Base-by-base conservation (phyloP, 352 stramenopile species). In the Phytophthora sp. region DNA sequence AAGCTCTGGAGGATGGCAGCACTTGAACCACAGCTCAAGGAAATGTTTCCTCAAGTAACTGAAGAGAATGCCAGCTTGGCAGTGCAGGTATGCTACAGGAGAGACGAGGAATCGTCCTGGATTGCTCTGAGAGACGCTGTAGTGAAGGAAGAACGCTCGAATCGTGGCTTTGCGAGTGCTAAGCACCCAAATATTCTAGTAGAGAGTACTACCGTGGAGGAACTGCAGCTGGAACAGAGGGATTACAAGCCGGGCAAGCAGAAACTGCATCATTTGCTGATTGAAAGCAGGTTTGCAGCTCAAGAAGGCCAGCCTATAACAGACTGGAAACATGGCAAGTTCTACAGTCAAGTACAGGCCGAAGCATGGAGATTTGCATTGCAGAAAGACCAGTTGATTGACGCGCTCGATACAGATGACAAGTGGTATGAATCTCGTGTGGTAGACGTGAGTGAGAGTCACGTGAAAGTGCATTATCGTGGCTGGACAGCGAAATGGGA, bases 401-500 rank as follows among this genome's bases (percentile, higher is more conserved):
- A 96, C 20, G 88, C 84, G 0, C 33, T 76, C n/a, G 88, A 96
- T 63, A 91, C 81, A 5, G 75, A 90, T 50, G 79, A 84, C 7
- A 91, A 93, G 45, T 96, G 88, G 88, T 90, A 90, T 35, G 87
- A 95, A 39, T 89, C 84, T 16, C 72, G 80, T 6, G 64, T 94
- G 16, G 61, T 93, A 2, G 75, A 69, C 1, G n/a, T 84, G 26
- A 60, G 73, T 2, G 38, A 69, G 1, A 69, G 26, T 5, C 67
- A 86, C 3, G 76, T 99, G 29, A 78, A 95, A 29, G 89, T 99
- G 29, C 96, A 99, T 70, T 99, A 98, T 69, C 98, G 98, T 55
- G 97, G 97, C 7, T 99, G 97, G 97, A 97, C 97, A 3, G 61
- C 86, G 11, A 94, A 97, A 59, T 99, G 97, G 97, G 96, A 99